Conservation (phyloP, 169 alveolate genomes). For the Plasmodium malariae region DNA sequence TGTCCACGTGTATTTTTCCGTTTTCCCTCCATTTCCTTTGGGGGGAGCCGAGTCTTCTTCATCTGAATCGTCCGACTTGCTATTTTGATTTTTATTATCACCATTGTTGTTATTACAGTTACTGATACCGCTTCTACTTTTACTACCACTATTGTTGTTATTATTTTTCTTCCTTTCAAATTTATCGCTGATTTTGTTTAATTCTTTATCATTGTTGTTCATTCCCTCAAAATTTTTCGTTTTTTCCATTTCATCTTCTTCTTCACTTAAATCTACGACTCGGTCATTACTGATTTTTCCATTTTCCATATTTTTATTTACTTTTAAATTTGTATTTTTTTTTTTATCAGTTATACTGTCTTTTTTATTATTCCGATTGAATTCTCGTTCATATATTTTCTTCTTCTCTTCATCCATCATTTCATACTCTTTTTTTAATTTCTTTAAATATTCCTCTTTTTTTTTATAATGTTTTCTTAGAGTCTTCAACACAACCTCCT, state of each 20-base stretch:
- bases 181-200: constrained; percentile 4
- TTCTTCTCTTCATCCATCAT: constrained; percentile 82
- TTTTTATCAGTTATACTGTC: constrained; percentile 35
- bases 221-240: neutral
- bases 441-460: constrained; percentile 83
- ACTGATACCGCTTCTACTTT: neutral
- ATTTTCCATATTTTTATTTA: neutral
- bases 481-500: constrained; percentile 78
- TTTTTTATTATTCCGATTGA: constrained; percentile 67
- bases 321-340: constrained; percentile 30
- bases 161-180: constrained; percentile 10
- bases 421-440: constrained; percentile 81
- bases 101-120: neutral
- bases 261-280: constrained; percentile 61
- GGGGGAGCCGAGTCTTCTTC: constrained; percentile 64
- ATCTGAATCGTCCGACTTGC: constrained; percentile 30
- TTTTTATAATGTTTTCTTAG: constrained; percentile 84
- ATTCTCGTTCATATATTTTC: constrained; percentile 69
- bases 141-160: neutral
- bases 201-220: constrained; percentile 2
- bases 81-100: neutral
- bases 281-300: neutral
- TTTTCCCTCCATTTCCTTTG: constrained; percentile 86
- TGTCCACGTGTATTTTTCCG: constrained; percentile 93
- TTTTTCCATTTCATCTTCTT: constrained; percentile 28